Evolutionary conservation across 345 rosid species (phyloP).

Genomic region (Dovyalis caffra): DNA sequence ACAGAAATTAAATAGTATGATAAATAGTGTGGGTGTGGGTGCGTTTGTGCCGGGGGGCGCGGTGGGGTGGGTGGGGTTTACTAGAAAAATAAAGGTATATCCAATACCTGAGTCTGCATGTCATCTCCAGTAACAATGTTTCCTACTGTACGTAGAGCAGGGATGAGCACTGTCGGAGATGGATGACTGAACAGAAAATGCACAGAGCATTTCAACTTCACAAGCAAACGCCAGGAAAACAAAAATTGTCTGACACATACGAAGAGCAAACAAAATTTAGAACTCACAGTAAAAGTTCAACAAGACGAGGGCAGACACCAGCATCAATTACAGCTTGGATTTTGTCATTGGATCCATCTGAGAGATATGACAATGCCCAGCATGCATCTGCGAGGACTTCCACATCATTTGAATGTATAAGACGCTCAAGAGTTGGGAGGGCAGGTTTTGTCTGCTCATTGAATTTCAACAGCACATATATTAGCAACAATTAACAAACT

Average conservation of each 20-base stretch:
- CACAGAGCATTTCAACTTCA: neutral
- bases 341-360: slow-evolving; percentile 34
- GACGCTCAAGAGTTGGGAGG: slow-evolving; percentile 26
- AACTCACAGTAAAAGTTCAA: slow-evolving; percentile 25
- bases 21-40: too few relatives aligned
- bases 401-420: slow-evolving; percentile 24
- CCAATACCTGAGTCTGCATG: slow-evolving; percentile 30
- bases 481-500: neutral
- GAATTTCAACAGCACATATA: neutral
- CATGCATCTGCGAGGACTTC: slow-evolving; percentile 34
- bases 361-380: slow-evolving; percentile 36
- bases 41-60: too few relatives aligned
- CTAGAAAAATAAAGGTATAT: too few relatives aligned
- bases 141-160: slow-evolving; percentile 31
- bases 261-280: neutral
- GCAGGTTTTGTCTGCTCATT: slow-evolving; percentile 27
- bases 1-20: neutral
- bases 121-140: slow-evolving; percentile 37
- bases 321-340: slow-evolving; percentile 35
- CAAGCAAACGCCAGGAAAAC: neutral
- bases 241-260: neutral
- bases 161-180: slow-evolving; percentile 29
- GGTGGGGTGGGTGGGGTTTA: neutral
- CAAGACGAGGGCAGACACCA: slow-evolving; percentile 25
- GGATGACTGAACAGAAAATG: slow-evolving; percentile 19